A percentile compares a stretch with the other conserved stretches of the same genome.
These are phyloP conservation scores for Leishmania lainsoni DNA, from an alignment of 208 protist genomes.

Conservation along the genomic window DNA sequence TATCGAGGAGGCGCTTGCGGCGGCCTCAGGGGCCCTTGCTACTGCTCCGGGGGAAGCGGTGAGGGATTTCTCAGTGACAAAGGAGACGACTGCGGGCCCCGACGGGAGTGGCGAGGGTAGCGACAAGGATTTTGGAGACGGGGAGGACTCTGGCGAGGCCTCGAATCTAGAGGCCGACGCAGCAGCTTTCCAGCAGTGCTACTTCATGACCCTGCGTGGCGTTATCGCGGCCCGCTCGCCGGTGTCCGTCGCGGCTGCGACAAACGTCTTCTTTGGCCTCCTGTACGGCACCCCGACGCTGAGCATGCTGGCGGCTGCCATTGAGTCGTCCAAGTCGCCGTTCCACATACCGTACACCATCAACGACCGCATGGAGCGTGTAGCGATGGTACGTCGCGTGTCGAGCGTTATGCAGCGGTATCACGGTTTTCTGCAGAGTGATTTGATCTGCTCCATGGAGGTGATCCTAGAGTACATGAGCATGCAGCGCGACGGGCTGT, in stretches of 20 bases:
- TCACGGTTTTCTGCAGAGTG: slow-evolving; percentile 60
- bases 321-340: slow-evolving; percentile 62
- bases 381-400: slow-evolving; percentile 27
- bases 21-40: background rate
- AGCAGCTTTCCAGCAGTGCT: slow-evolving; percentile 36
- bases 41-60: background rate
- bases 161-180: slow-evolving; percentile 8
- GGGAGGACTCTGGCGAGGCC: slow-evolving; percentile 14
- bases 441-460: slow-evolving; percentile 60
- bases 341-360: slow-evolving; percentile 76
- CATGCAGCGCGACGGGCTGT: slow-evolving; percentile 77
- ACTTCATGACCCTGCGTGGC: slow-evolving; percentile 69
- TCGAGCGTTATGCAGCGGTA: slow-evolving; percentile 55
- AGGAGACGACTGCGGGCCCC: background rate
- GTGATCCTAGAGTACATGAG: slow-evolving; percentile 75
- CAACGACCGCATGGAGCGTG: slow-evolving; percentile 37
- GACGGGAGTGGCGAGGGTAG: slow-evolving; percentile 2
- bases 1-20: slow-evolving; percentile 34
- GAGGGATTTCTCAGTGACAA: background rate
- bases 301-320: slow-evolving; percentile 63
- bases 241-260: slow-evolving; percentile 53
- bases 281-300: slow-evolving; percentile 74
- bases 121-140: background rate
- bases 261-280: slow-evolving; percentile 73
- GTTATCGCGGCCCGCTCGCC: slow-evolving; percentile 68